These are phyloP conservation scores for Botryotinia convoluta DNA, from an alignment of 2,329 filamentous ascomycete species.

Conservation along the genomic window DNA sequence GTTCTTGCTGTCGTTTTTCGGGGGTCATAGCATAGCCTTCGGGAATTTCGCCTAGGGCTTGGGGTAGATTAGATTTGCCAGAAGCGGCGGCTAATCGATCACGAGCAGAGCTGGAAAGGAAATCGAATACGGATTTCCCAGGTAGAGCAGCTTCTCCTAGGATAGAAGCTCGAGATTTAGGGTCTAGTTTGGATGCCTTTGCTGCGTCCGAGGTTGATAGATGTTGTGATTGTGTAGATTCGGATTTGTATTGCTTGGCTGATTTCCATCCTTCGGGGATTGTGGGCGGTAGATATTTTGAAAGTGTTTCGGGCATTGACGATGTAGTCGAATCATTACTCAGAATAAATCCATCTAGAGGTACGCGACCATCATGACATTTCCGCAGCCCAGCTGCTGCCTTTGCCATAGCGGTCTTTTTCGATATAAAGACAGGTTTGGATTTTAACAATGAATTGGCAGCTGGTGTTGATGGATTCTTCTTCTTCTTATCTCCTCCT, in stretches of 20 bases:
- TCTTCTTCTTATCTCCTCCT: conserved; percentile 79
- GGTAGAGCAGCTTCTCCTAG: conserved; percentile 79
- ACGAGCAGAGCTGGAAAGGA: conserved; percentile 73
- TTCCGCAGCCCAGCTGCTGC: conserved; percentile 53
- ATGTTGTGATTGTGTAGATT: conserved; percentile 44
- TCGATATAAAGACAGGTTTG: conserved; percentile 74
- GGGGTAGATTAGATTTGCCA: conserved; percentile 73
- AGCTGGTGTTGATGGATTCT: conserved; percentile 55
- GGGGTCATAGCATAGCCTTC: conserved; percentile 60
- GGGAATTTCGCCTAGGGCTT: conserved; percentile 72
- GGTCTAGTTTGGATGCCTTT: conserved; percentile 71
- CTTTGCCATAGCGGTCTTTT: conserved; percentile 51
- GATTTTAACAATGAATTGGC: conserved; percentile 63
- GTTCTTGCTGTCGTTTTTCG: conserved; percentile 58
- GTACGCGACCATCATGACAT: conserved; percentile 80
- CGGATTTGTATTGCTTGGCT: conserved; percentile 46
- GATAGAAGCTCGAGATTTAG: conserved; percentile 71
- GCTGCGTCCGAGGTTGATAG: conserved; percentile 74
- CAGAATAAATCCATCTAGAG: conserved; percentile 77
- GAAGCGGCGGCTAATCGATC: conserved; percentile 73
- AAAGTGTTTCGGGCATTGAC: conserved; percentile 43
- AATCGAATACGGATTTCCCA: conserved; percentile 95
- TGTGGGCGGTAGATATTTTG: conserved; percentile 60
- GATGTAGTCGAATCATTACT: conserved; percentile 52
- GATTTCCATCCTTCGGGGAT: conserved; percentile 75